Percentiles rank a stretch among this genome's conserved stretches.
These are phyloP conservation scores for Neurospora sp. DNA, from an alignment of 495 filamentous ascomycete species.

Conservation along the genomic window DNA sequence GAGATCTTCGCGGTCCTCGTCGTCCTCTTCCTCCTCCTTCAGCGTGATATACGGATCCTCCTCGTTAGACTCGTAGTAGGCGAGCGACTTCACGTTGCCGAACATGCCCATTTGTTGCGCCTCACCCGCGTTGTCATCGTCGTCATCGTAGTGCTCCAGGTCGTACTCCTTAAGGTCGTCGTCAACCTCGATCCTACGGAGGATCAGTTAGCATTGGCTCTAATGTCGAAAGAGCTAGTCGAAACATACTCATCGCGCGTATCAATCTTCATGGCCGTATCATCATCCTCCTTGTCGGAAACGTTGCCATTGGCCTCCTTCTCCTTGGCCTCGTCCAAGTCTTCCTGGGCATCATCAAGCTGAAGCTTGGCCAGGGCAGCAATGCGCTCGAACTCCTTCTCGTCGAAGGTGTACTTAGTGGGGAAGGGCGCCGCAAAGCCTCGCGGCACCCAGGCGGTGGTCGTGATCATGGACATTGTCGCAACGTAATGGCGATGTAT, in stretches of 20 bases:
- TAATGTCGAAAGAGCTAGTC: not conserved
- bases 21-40: conserved; percentile 52
- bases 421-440: conserved; percentile 91
- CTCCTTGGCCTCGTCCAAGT: conserved; percentile 58
- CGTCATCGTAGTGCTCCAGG: conserved; percentile 86
- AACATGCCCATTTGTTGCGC: conserved; percentile 79
- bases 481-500: conserved; percentile 3
- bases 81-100: conserved; percentile 83
- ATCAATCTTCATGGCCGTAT: conserved; percentile 8
- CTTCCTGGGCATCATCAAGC: conserved; percentile 84
- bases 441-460: conserved; percentile 85
- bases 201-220: conserved; percentile 10
- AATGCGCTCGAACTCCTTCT: conserved; percentile 87
- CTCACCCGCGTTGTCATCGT: conserved; percentile 52
- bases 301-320: conserved; percentile 27
- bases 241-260: conserved; percentile 9
- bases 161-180: conserved; percentile 93
- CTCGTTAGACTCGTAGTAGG: conserved; percentile 85
- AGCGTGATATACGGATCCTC: conserved; percentile 95
- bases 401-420: conserved; percentile 80
- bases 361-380: conserved; percentile 79
- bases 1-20: conserved; percentile 86
- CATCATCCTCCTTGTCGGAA: conserved; percentile 6
- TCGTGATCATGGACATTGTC: conserved; percentile 73
- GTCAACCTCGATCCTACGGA: conserved; percentile 37